A percentile compares a stretch with the other conserved stretches of the same genome.
Conservation (phyloP, 805 yeast species). For the Pichia gijzeniarum region DNA sequence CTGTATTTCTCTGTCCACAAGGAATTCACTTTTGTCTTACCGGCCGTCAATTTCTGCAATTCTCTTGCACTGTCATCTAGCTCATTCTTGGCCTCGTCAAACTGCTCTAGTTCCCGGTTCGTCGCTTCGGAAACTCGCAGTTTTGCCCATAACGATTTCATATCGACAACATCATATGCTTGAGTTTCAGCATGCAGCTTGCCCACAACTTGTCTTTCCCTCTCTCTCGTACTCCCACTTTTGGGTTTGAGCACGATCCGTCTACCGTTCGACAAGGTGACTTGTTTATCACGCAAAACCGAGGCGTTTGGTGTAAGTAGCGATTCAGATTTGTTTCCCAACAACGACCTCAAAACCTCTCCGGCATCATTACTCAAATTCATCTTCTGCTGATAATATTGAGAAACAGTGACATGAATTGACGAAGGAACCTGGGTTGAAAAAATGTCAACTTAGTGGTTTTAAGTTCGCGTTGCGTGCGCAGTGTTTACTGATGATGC, state of each 20-base stretch:
- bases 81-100: neutral
- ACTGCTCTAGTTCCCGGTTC: constrained; percentile 9
- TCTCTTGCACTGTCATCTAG: constrained; percentile 2
- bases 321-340: neutral
- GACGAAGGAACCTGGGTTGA: too few relatives aligned
- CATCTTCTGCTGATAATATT: too few relatives aligned
- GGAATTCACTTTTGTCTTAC: neutral
- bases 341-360: neutral
- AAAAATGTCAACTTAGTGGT: too few relatives aligned
- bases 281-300: constrained; percentile 11
- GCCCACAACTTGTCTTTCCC: neutral
- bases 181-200: neutral
- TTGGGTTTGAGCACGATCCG: constrained; percentile 17
- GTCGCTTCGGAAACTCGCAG: constrained; percentile 19
- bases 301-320: neutral
- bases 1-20: constrained; percentile 63
- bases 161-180: constrained; percentile 15
- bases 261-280: constrained; percentile 21
- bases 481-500: too few relatives aligned
- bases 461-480: too few relatives aligned
- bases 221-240: neutral
- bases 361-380: neutral
- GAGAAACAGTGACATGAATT: too few relatives aligned
- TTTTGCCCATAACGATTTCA: constrained; percentile 19
- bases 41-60: neutral